Conservation (phyloP, 257 asterid species). For the Solanum gracilifrons region DNA sequence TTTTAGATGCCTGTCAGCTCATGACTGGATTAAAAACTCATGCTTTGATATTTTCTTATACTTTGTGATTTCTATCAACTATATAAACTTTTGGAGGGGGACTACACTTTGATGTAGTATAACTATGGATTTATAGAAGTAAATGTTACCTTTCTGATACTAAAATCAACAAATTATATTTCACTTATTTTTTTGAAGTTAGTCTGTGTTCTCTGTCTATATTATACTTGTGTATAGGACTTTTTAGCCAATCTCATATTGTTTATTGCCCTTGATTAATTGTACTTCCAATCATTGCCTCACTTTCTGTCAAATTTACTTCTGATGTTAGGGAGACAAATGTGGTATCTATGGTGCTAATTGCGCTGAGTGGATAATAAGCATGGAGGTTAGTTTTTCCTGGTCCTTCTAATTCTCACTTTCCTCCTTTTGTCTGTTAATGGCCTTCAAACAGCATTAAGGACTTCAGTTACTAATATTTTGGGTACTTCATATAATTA, state of each 20-base stretch:
- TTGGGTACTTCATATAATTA: neutral
- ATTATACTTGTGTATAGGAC: neutral
- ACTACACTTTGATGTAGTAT: no score
- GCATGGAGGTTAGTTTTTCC: slow-evolving; percentile 72
- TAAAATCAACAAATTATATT: neutral
- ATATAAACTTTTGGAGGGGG: no score
- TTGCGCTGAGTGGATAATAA: slow-evolving; percentile 85
- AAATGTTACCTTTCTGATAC: no score
- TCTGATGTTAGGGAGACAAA: slow-evolving; percentile 60
- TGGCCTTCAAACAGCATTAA: neutral
- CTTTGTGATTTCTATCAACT: neutral
- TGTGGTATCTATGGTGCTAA: slow-evolving; percentile 97
- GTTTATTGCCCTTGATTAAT: neutral
- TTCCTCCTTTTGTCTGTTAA: neutral
- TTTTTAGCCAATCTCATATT: neutral
- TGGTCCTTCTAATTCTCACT: neutral
- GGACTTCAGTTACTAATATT: neutral
- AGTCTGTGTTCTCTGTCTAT: neutral
- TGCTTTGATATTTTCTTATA: neutral
- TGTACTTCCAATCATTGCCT: neutral
- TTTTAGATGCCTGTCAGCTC: neutral
- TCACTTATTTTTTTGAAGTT: neutral
- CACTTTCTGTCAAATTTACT: slow-evolving; percentile 7
- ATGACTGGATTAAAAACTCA: neutral
- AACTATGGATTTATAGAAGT: no score